Conservation (phyloP, 805 yeast genomes). For the Candida adriatica region DNA sequence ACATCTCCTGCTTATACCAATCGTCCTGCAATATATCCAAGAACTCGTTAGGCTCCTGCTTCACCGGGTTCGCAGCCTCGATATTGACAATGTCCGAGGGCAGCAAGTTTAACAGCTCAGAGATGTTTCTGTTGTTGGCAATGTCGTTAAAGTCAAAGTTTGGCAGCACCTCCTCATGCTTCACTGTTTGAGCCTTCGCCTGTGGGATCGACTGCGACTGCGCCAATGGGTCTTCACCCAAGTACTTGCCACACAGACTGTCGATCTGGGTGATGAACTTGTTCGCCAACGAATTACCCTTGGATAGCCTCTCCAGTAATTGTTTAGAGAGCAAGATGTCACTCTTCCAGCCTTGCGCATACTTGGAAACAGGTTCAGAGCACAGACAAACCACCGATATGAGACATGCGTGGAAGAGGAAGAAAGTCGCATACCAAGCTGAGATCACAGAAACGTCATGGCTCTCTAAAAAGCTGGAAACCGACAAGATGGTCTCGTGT, state of each 20-base stretch:
- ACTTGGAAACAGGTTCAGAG: conserved; percentile 41
- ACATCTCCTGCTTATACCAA: too few relatives aligned
- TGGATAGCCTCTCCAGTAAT: conserved; percentile 30
- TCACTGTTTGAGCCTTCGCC: conserved; percentile 2
- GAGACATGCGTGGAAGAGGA: conserved; percentile 54
- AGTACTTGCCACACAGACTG: conserved; percentile 29
- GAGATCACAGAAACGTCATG: conserved; percentile 38
- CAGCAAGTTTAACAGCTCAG: conserved; percentile 17
- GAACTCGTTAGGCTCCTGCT: too few relatives aligned
- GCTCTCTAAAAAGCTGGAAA: conserved; percentile 32
- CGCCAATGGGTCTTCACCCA: conserved; percentile 15
- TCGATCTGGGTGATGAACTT: conserved; percentile 41
- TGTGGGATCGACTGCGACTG: conserved; percentile 8
- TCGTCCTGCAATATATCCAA: too few relatives aligned
- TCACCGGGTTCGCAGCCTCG: too few relatives aligned
- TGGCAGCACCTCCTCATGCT: conserved; percentile 12
- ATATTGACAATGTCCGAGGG: conserved; percentile 22
- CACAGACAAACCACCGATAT: conserved; percentile 50
- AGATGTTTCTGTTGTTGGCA: conserved; percentile 14
- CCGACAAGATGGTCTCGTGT: conserved; percentile 44
- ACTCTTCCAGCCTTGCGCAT: conserved; percentile 36
- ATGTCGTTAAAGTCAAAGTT: conserved; percentile 24
- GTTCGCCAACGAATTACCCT: conserved; percentile 38
- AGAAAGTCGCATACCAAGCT: conserved; percentile 60
- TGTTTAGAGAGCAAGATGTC: conserved; percentile 37